Base-by-base conservation (phyloP, 257 asterid genomes). In the Scutellaria minor region DNA sequence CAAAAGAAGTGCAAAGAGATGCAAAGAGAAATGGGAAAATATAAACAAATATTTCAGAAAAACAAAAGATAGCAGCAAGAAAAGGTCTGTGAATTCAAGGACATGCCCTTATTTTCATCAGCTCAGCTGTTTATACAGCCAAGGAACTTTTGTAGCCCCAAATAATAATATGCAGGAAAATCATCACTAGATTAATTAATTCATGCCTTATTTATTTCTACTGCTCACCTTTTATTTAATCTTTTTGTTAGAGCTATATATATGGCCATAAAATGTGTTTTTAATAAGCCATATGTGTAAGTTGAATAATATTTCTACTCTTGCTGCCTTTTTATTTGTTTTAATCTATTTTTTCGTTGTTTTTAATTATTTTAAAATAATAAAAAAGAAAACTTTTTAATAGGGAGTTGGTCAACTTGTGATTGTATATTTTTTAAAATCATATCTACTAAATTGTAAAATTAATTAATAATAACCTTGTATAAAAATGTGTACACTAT, bases 1-100 rank as follows among this genome's bases (percentile, higher is more conserved):
- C 87, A 80, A 75, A 9, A 89, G 97, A 53, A 91, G 81, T 75
- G 85, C 90, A 42, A 91, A 88, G 64, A 83, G 96, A 75, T 91
- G 96, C 83, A 91, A 91, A 39, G 96, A 91, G 86, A 91, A 91
- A 78, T 91, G 96, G 97, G 97, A 91, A 79, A 91, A 91, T 71
- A 91, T 91, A 53, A 91, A 91, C 78, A 91, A 91, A 62, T 89
- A 91, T 70, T 89, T 87, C 72, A 87, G 95, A 78, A 91, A 89
- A 80, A 90, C 92, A 0, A 91, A 86, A 61, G 93, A 91, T 45
- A 80, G 78, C 77, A 87, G 78, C 83, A 91, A 89, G 90, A 91
- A 85, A 82, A 86, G 97, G 89, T 79, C 93, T 7, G 41, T 80
- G 51, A 93, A 86, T 15, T 87, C 97, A 10, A 88, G 96, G 71